phyloP scores from a whole-genome alignment of 139 green algal species.

The Astrephomene gubernaculifera region DNA sequence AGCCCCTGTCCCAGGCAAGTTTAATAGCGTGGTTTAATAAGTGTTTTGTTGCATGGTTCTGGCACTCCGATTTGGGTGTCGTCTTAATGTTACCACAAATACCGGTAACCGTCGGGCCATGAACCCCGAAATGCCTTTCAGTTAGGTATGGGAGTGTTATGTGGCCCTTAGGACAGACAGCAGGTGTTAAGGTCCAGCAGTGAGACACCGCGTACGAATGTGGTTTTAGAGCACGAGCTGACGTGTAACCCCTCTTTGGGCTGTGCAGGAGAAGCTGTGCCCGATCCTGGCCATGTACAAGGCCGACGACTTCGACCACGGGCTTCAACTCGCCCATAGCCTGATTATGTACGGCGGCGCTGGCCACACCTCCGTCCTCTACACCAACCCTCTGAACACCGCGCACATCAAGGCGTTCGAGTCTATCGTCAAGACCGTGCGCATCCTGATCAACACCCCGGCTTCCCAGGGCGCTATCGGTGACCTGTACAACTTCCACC shows the following conservation, averaged over 20 bases:
- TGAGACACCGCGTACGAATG: too few relatives aligned
- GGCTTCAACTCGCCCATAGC: constrained; percentile 56
- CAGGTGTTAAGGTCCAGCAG: too few relatives aligned
- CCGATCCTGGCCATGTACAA: constrained; percentile 70
- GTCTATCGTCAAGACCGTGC: constrained; percentile 68
- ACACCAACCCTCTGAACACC: constrained; percentile 71
- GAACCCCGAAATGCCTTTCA: too few relatives aligned
- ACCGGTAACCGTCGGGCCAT: too few relatives aligned
- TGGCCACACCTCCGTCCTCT: constrained; percentile 70
- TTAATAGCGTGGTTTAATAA: background rate
- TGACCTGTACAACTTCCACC: constrained; percentile 82
- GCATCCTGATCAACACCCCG: constrained; percentile 76
- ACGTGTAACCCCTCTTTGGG: too few relatives aligned
- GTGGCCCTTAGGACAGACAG: too few relatives aligned
- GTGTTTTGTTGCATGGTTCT: too few relatives aligned
- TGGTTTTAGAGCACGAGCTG: too few relatives aligned
- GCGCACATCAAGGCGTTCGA: constrained; percentile 64
- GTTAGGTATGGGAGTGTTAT: too few relatives aligned
- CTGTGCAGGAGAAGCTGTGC: constrained; percentile 82
- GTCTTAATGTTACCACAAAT: too few relatives aligned
- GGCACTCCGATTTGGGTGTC: too few relatives aligned
- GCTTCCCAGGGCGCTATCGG: constrained; percentile 65
- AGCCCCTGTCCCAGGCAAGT: constrained; percentile 64
- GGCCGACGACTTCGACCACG: constrained; percentile 55
- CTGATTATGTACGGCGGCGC: constrained; percentile 69